Conservation (phyloP, 495 filamentous ascomycete genomes). For the Cercophora samala region DNA sequence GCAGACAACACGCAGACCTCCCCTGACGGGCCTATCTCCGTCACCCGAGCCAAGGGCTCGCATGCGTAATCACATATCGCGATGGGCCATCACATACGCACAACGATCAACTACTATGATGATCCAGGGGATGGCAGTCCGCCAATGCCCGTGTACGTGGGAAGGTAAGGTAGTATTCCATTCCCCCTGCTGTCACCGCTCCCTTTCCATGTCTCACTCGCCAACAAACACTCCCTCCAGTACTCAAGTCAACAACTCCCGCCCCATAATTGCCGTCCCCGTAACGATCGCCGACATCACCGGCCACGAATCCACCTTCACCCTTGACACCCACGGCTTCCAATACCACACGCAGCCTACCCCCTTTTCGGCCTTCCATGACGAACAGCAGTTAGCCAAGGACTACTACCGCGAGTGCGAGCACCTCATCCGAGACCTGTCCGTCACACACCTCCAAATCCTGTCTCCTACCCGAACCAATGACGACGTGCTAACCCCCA, state of each 20-base stretch:
- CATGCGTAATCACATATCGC: neutral
- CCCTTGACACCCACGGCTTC: conserved; percentile 42
- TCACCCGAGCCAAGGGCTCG: neutral
- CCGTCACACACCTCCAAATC: conserved; percentile 33
- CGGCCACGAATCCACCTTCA: conserved; percentile 32
- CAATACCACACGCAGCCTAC: conserved; percentile 30
- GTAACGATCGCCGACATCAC: conserved; percentile 40
- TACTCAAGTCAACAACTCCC: neutral
- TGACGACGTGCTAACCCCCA: neutral
- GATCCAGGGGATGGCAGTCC: neutral
- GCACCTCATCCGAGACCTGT: conserved; percentile 55
- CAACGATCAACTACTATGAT: neutral
- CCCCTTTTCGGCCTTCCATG: conserved; percentile 25
- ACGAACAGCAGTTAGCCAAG: conserved; percentile 45
- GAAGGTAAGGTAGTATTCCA: neutral
- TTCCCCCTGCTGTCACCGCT: neutral
- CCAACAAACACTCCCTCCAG: neutral
- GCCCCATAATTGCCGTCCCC: conserved; percentile 17
- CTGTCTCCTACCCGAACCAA: neutral
- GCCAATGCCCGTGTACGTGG: neutral
- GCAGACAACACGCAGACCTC: neutral
- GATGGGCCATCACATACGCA: neutral
- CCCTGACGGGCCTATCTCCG: neutral
- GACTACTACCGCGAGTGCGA: conserved; percentile 63
- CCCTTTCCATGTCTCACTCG: neutral